These are phyloP conservation scores for Alisma plantagoaquatica DNA, from an alignment of 106 monocot genomes.

Conservation along the genomic window DNA sequence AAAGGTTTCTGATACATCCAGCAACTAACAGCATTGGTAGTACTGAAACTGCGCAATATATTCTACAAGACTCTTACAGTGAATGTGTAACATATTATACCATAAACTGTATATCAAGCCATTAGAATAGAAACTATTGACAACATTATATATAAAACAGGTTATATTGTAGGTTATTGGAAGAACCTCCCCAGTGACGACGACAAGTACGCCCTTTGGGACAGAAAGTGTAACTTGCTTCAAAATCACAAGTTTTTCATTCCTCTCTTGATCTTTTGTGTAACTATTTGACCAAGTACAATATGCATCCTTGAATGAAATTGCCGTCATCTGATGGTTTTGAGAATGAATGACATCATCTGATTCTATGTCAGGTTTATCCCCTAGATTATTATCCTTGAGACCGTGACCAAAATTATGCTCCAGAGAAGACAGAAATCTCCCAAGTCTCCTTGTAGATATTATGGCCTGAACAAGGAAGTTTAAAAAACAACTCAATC, in stretches of 20 bases:
- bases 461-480: slow-evolving; percentile 55
- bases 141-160: too few relatives aligned
- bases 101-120: too few relatives aligned
- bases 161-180: too few relatives aligned
- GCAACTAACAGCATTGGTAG: too few relatives aligned
- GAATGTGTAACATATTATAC: too few relatives aligned
- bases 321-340: too few relatives aligned
- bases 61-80: too few relatives aligned
- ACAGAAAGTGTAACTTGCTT: slow-evolving; percentile 41
- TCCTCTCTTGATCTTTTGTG: too few relatives aligned
- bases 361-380: neutral
- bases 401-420: slow-evolving; percentile 6
- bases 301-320: slow-evolving; percentile 39
- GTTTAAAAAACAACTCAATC: neutral
- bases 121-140: too few relatives aligned
- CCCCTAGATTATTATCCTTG: neutral
- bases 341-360: neutral
- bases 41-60: too few relatives aligned
- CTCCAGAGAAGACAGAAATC: slow-evolving; percentile 72
- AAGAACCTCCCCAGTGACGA: slow-evolving; percentile 87
- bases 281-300: slow-evolving; percentile 60
- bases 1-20: neutral
- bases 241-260: slow-evolving; percentile 21
- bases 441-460: slow-evolving; percentile 75
- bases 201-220: slow-evolving; percentile 59